Base-by-base conservation (phyloP, 352 stramenopile species). In the Globisporangium cederbergense region DNA sequence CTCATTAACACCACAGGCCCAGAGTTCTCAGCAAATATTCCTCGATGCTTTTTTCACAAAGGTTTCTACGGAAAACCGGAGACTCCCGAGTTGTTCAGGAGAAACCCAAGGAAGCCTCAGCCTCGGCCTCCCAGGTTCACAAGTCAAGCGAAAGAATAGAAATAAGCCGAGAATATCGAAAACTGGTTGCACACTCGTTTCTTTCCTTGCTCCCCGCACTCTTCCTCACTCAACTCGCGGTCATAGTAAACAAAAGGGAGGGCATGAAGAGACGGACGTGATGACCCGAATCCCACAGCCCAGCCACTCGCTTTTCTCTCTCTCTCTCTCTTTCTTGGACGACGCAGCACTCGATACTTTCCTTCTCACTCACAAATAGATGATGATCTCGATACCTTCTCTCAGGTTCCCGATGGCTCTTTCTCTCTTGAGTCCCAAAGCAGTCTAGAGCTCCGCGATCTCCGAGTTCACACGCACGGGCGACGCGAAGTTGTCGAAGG, bases 401-500 rank as follows among this genome's bases (percentile, higher is more conserved):
- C 51, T 20, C 38, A 36, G 54, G 51, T 58, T 3, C 8, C 7
- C 25, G 9, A 52, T 18, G 20, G 28, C 28, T 25, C 28, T 8
- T 2, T 38, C 28, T 14, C 16, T 56, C 22, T 34, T 40, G 30
- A 11, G 22, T 1, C 8, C n/a, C 7, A 3, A 16, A n/a, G 42
- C 9, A 28, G 8, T 13, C 52, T 69, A 70, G 36, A 70, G 42
- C 50, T 58, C 58, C 13, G 64, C 58, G 20, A 70, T 70, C 22
- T 66, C 58, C 6, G 40, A 40, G 51, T 49, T 45, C 11, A 70
- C 64, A 20, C 58, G 57, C 57, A 70, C 64, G 47, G 64, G 64
- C 36, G 64, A 70, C 20, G 43, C 36, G 13, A 70, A 70, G 14
- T 42, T 70, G 51, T 67, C 64, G 50, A 70, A 70, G 8, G 64